A percentile compares a stretch with the other conserved stretches of the same genome.
phyloP scores from a whole-genome alignment of 75 land plant genomes.

The Cunninghamia lanceolata region DNA sequence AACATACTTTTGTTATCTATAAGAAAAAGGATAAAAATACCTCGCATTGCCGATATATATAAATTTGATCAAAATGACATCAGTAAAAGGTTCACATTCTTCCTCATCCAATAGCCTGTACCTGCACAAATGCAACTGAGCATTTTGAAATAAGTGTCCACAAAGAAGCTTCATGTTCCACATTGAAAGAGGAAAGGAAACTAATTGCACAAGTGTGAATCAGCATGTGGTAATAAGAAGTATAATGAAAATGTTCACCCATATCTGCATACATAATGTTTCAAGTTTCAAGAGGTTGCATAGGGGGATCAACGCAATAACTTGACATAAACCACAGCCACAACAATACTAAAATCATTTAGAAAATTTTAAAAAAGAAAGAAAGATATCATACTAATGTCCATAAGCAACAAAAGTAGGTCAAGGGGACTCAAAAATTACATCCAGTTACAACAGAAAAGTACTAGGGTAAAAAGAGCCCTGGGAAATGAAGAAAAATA shows the following conservation, averaged over 20 bases:
- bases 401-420: not conserved
- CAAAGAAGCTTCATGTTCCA: not conserved
- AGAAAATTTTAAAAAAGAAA: not conserved
- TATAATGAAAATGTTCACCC: too few relatives aligned
- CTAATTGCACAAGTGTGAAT: too few relatives aligned
- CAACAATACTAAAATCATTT: not conserved
- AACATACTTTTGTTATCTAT: not conserved
- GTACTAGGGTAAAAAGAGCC: not conserved
- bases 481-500: not conserved
- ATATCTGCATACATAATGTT: not conserved
- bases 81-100: constrained; percentile 88
- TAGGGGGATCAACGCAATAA: not conserved
- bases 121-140: constrained; percentile 30
- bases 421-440: not conserved
- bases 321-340: not conserved
- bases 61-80: constrained; percentile 93
- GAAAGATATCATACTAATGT: not conserved
- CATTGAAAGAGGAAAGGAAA: not conserved
- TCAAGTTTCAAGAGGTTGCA: not conserved
- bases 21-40: constrained; percentile 28
- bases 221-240: too few relatives aligned
- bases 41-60: constrained; percentile 71
- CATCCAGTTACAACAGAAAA: not conserved
- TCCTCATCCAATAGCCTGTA: constrained; percentile 97
- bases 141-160: not conserved